Percentiles rank a stretch among this genome's conserved stretches.
Conservation (phyloP, 2,329 filamentous ascomycete species). For the Corinectria fuckeliana region DNA sequence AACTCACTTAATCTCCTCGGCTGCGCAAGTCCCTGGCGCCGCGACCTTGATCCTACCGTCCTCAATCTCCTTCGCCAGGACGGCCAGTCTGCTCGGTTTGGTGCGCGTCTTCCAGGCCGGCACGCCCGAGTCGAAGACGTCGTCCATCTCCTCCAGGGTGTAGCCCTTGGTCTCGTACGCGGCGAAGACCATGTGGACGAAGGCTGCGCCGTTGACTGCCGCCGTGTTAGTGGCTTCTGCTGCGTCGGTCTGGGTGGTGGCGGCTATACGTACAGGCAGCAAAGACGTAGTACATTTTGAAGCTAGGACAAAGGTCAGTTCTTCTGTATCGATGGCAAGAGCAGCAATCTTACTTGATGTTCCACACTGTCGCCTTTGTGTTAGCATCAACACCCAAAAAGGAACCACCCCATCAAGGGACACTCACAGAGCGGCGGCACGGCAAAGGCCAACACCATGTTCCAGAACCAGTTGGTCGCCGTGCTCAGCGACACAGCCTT, state of each 20-base stretch:
- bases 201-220: conserved; percentile 67
- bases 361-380: conserved; percentile 39
- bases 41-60: conserved; percentile 50
- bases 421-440: conserved; percentile 56
- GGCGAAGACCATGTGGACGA: conserved; percentile 70
- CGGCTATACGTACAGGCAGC: conserved; percentile 56
- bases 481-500: conserved; percentile 54
- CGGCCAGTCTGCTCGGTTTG: conserved; percentile 53
- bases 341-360: conserved; percentile 53
- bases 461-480: conserved; percentile 45
- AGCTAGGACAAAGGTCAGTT: conserved; percentile 40
- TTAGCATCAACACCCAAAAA: conserved; percentile 1
- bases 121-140: conserved; percentile 68
- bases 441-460: conserved; percentile 43
- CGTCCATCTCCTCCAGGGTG: conserved; percentile 78
- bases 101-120: conserved; percentile 63
- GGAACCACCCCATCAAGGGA: neutral
- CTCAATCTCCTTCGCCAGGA: conserved; percentile 56
- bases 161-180: conserved; percentile 73
- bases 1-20: neutral
- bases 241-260: no score
- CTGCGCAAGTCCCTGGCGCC: conserved; percentile 6
- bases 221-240: neutral
- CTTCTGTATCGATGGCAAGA: accelerated
- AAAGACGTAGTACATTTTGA: conserved; percentile 76